Base-by-base conservation (phyloP, 352 stramenopile genomes). In the Blastocystis sp. region DNA sequence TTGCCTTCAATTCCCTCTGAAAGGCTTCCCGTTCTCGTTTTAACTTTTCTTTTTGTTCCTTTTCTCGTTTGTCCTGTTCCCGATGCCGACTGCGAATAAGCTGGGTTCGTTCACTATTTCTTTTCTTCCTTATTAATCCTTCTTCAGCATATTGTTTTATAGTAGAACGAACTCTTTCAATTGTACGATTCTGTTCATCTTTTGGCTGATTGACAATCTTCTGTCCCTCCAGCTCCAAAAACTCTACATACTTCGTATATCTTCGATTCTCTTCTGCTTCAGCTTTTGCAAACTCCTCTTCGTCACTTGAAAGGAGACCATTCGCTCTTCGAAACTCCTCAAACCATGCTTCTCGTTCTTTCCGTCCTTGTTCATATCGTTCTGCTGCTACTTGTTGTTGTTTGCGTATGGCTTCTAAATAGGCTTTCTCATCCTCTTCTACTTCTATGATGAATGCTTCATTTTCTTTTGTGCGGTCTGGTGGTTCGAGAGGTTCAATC, bases 221-320 rank as follows among this genome's bases (percentile, higher is more conserved):
- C 48, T 62, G 5, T 57, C 51, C 30, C 27, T 84, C 73, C 22
- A 17, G 66, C 6, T 56, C 48, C 17, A 84, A n/a, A 54, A 37
- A 69, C 24, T 58, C 35, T 9, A 84, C 27, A 57, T 69, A 84
- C n/a, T 69, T 2, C 4, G 73, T 84, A n/a, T 56, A 37, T 17
- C 73, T 44, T 24, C 51, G n/a, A 11, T 27, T 66, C 7, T 58
- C 73, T 37, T 84, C 73, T 35, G 37, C 73, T n/a, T 64, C 73
- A 19, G 64, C 73, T 57, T 84, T 17, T 37, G 64, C 44, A 22
- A 53, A 66, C 24, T 62, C 73, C n/a, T 84, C 53, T 57, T 84
- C 73, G 6, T 84, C 73, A 40, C 73, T 84, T 57, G 73, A 84
- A 1, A 84, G 53, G 5, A 84, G 42, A n/a, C 30, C 48, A 48